Evolutionary conservation across 2,329 filamentous ascomycete genomes (phyloP).

Genomic region (Colletotrichum chrysophilum): DNA sequence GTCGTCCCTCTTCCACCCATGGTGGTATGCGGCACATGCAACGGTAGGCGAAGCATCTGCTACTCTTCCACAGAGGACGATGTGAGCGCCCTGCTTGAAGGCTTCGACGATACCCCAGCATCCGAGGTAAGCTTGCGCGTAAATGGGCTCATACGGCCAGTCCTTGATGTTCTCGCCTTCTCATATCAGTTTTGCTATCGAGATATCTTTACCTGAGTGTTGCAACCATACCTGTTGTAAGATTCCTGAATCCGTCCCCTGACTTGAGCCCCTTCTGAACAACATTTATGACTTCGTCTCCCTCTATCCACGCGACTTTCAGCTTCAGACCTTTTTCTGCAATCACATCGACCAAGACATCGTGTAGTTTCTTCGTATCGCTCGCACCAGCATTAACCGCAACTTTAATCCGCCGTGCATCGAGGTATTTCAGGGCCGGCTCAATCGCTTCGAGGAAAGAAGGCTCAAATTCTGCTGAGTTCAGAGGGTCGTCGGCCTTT

Average conservation of each 20-base stretch:
- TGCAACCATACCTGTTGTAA: not conserved
- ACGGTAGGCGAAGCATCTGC: constrained; percentile 54
- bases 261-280: constrained; percentile 12
- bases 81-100: constrained; percentile 45
- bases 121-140: constrained; percentile 55
- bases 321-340: constrained; percentile 30
- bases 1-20: constrained; percentile 47
- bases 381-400: constrained; percentile 45
- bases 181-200: not conserved
- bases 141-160: constrained; percentile 26
- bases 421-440: constrained; percentile 40
- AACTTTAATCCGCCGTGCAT: constrained; percentile 37
- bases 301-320: constrained; percentile 41
- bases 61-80: constrained; percentile 48
- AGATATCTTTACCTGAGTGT: too few relatives aligned
- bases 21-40: constrained; percentile 56
- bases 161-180: constrained; percentile 3
- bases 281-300: constrained; percentile 41
- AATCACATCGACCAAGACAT: constrained; percentile 34
- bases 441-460: constrained; percentile 49
- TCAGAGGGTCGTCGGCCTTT: constrained; percentile 27
- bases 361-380: constrained; percentile 37
- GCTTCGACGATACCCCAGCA: constrained; percentile 46
- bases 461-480: constrained; percentile 26
- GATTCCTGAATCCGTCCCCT: constrained; percentile 3